These are phyloP conservation scores for Paraphoma chrysanthemicola DNA, from an alignment of 2,329 filamentous ascomycete genomes.

Conservation along the genomic window DNA sequence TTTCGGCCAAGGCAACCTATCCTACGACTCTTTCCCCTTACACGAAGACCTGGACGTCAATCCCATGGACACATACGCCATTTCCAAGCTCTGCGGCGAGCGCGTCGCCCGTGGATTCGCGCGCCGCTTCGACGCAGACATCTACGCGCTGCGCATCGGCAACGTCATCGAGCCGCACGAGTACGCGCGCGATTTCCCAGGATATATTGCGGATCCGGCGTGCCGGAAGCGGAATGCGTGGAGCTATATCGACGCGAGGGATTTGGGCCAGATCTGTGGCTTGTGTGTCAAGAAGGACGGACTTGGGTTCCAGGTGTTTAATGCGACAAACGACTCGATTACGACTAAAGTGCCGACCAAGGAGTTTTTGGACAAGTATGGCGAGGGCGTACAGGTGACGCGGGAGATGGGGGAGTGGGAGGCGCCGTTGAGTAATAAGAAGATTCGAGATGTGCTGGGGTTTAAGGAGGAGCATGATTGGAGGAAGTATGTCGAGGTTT, in stretches of 20 bases:
- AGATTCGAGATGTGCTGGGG: constrained; percentile 65
- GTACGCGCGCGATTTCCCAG: constrained; percentile 61
- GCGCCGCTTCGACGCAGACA: constrained; percentile 61
- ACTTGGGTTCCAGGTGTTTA: constrained; percentile 69
- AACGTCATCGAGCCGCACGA: constrained; percentile 69
- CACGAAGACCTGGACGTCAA: constrained; percentile 66
- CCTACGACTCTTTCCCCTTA: constrained; percentile 65
- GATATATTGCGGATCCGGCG: constrained; percentile 59
- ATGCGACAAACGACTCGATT: constrained; percentile 68
- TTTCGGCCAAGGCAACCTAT: constrained; percentile 65
- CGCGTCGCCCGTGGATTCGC: constrained; percentile 64
- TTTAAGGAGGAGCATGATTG: constrained; percentile 67
- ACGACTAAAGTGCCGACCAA: constrained; percentile 61
- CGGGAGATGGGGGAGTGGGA: constrained; percentile 65
- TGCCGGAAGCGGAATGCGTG: constrained; percentile 65
- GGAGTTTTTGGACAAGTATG: constrained; percentile 59
- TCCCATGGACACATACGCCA: constrained; percentile 68
- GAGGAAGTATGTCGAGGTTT: constrained; percentile 57
- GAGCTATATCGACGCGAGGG: constrained; percentile 68
- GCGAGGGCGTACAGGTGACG: constrained; percentile 60
- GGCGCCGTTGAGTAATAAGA: constrained; percentile 66
- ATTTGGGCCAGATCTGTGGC: constrained; percentile 68
- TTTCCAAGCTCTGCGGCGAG: constrained; percentile 67
- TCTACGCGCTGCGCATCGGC: constrained; percentile 67
- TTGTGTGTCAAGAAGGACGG: constrained; percentile 60